Evolutionary conservation across 2,329 filamentous ascomycete species (phyloP), one percentile per base, ranked within the genome.

Genomic region (Cladosporium sp.): DNA sequence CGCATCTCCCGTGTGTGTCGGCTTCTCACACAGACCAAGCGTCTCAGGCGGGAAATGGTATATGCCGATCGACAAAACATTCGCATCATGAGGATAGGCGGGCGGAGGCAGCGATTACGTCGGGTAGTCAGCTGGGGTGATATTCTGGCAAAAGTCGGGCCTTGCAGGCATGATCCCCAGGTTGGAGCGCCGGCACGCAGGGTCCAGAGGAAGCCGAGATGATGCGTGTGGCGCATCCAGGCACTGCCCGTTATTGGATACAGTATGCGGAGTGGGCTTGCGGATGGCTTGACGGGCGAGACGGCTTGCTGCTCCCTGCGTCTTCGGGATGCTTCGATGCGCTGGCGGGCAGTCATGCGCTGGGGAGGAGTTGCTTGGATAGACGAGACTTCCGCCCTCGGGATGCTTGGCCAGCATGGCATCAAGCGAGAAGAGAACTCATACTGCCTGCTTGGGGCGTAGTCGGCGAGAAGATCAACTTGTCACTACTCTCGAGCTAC

Each of bases 261-360:
- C 38, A n/a, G 38, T 11, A 29, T 32, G 30, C 30, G 40, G 29
- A 29, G 25, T 3, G 20, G 12, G 30, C n/a, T 20, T 42, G 30
- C 40, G 47, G 38, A 12, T 29, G 47, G 30, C 38, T 49, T 50
- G 47, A 39, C 40, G 18, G 45, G 9, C n/a, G 8, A n/a, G n/a
- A n/a, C n/a, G 32, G n/a, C 32, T 35, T 20, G 20, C 6, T 9
- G 6, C 25, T 39, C 43, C 43, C 45, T 48, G 36, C 45, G 27
- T 33, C 45, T 20, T 22, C 38, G 13, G 11, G 19, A 43, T 32
- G 38, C 30, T 4, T 9, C 9, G 22, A 49, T 49, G 47, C 33
- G 38, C 47, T 50, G 47, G 30, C 38, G 30, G 47, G 38, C 41
- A 42, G 30, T 50, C 47, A 42, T 42, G 47, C 38, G 47, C 40